Evolutionary conservation across 176 grass and related monocot species (phyloP), one percentile per base, ranked within the genome.

Genomic region (Bolboschoenus planiculmis): DNA sequence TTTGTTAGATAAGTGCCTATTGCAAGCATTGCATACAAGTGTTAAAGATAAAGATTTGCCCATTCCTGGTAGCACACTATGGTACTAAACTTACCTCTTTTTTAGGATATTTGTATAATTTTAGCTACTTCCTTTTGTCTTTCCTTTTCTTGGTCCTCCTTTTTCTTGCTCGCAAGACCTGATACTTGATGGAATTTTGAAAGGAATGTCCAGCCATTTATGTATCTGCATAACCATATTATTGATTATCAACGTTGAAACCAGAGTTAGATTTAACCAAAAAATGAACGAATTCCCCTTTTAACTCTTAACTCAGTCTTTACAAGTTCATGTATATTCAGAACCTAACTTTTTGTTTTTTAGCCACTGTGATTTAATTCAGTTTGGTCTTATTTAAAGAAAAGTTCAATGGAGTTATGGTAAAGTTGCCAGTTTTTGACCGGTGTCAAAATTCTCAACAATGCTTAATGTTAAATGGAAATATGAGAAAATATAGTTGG

Each of bases 41-140:
- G 81, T 95, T 55, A 98, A 98, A 90, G 88, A 94, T 79, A 91
- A 87, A 62, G 92, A 98, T 54, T 89, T 98, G 83, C 95, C 95
- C 54, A 90, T 98, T 54, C 95, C 58, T 70, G 95, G 87, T 84
- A 98, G 95, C 83, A 98, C 89, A 56, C 54, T 98, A 68, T 98
- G 95, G 95, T 94, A 94, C 40, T 37, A 4, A 60, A 74, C 42
- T 33, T 47, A 39, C 10, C 18, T 65, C 42, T 54, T 48, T 43
- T 54, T 84, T 86, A 65, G 37, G 76, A 10, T 65, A 89, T 63
- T 70, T 56, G 4, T 30, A 21, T 58, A 61, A 16, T 63, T 85
- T 57, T 56, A 7, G 8, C 36, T 24, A 26, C 11, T 50, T 16
- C 64, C 29, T 56, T 86, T 3, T 11, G 7, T 81, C 16, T 10